phyloP scores from a whole-genome alignment of 805 yeast species.

The Monosporozyma servazzii region DNA sequence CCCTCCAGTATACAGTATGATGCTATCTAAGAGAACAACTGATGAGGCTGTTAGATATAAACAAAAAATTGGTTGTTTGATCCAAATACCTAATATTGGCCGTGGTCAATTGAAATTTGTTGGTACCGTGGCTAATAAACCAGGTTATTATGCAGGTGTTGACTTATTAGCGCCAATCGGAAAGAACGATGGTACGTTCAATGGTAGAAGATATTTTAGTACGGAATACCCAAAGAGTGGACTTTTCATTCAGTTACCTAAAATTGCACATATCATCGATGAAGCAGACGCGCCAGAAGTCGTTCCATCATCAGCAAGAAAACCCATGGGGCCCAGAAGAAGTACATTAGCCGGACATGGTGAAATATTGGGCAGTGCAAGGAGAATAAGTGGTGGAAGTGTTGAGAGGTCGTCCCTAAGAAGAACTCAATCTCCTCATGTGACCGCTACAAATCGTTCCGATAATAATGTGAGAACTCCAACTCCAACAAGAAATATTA shows the following conservation, averaged over 20 bases:
- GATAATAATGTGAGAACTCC: constrained; percentile 10
- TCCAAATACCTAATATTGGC: constrained; percentile 59
- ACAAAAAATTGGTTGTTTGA: constrained; percentile 23
- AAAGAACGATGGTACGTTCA: constrained; percentile 76
- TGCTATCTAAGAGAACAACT: neutral
- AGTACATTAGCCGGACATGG: constrained; percentile 5
- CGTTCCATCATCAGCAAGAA: neutral
- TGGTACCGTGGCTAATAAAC: constrained; percentile 65
- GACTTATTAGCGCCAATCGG: constrained; percentile 68
- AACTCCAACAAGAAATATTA: constrained; percentile 29
- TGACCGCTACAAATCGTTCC: neutral
- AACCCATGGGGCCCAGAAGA: constrained; percentile 10
- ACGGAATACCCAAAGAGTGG: constrained; percentile 63
- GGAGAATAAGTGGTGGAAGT: neutral
- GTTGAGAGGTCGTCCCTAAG: neutral
- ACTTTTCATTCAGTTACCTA: constrained; percentile 55
- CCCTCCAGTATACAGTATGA: neutral
- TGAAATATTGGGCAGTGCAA: neutral
- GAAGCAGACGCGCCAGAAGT: neutral
- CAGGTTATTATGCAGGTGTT: constrained; percentile 77
- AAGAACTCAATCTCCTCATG: neutral
- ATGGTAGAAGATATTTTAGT: constrained; percentile 60
- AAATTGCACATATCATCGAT: constrained; percentile 27
- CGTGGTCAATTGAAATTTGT: constrained; percentile 58
- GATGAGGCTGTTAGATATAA: constrained; percentile 12